Evolutionary conservation across 2,329 filamentous ascomycete species (phyloP).

Genomic region (Pseudogymnoascus sp.): DNA sequence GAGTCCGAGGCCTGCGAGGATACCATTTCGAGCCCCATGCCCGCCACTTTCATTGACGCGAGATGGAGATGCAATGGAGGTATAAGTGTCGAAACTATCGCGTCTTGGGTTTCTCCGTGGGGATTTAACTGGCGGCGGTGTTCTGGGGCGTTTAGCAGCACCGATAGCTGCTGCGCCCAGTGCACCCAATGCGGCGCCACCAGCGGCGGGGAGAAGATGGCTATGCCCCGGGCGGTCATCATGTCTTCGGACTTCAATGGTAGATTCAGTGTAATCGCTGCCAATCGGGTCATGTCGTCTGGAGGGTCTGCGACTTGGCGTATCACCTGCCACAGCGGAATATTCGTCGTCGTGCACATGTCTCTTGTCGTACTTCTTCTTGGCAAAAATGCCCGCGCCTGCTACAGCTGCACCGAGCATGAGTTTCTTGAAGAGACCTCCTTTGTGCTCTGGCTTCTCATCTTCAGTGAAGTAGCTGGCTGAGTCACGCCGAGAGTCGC

Average conservation of each 20-base stretch:
- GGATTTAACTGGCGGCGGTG: slow-evolving; percentile 33
- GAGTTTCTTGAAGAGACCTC: slow-evolving; percentile 54
- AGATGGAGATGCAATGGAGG: slow-evolving; percentile 52
- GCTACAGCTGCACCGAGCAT: slow-evolving; percentile 52
- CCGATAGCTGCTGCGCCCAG: slow-evolving; percentile 37
- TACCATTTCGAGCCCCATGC: slow-evolving; percentile 35
- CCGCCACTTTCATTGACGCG: slow-evolving; percentile 41
- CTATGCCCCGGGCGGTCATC: slow-evolving; percentile 29
- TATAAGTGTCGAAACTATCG: slow-evolving; percentile 47
- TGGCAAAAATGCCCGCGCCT: slow-evolving; percentile 55
- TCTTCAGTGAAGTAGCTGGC: slow-evolving; percentile 49
- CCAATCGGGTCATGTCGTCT: slow-evolving; percentile 22
- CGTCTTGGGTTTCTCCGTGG: slow-evolving; percentile 35
- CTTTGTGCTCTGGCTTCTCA: slow-evolving; percentile 50
- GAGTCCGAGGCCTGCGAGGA: slow-evolving; percentile 53
- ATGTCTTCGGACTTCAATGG: slow-evolving; percentile 16
- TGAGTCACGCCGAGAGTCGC: slow-evolving; percentile 41
- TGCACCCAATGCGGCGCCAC: neutral
- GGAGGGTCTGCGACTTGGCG: slow-evolving; percentile 42
- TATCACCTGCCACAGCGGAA: slow-evolving; percentile 54
- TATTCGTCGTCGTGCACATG: slow-evolving; percentile 51
- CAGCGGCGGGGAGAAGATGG: slow-evolving; percentile 1
- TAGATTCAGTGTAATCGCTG: slow-evolving; percentile 41
- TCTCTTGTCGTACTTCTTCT: slow-evolving; percentile 48
- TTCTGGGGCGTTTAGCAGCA: slow-evolving; percentile 34